Evolutionary conservation across 345 rosid genomes (phyloP).

Genomic region (Dovyalis caffra): DNA sequence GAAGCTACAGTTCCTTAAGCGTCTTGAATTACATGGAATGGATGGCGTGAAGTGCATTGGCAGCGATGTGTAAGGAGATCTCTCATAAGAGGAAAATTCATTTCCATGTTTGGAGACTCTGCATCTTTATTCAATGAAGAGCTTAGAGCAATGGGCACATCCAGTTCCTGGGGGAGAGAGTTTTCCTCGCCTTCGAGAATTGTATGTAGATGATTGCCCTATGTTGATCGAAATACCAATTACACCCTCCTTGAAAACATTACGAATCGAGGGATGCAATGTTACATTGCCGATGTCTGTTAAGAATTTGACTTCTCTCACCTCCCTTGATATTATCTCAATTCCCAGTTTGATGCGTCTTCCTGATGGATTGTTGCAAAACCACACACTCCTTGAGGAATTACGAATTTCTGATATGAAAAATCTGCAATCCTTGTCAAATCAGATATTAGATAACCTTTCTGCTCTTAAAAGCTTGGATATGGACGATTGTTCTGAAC

Average conservation of each 20-base stretch:
- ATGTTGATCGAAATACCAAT: background rate
- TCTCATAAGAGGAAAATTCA: background rate
- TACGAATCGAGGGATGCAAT: background rate
- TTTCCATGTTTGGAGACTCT: conserved; percentile 5
- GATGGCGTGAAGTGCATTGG: background rate
- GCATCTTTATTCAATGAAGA: too few species aligned
- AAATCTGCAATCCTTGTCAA: conserved; percentile 3
- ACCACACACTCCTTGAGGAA: background rate
- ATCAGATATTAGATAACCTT: conserved; percentile 5
- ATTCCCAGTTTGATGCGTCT: background rate
- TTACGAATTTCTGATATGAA: background rate
- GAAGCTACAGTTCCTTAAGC: conserved; percentile 1
- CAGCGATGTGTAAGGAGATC: background rate
- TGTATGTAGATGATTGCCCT: background rate
- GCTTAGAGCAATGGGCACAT: background rate
- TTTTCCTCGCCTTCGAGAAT: conserved; percentile 1
- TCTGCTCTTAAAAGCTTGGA: background rate
- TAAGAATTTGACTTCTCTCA: background rate
- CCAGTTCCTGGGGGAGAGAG: too few species aligned
- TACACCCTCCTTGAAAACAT: background rate
- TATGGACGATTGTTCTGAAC: background rate
- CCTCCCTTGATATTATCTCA: background rate
- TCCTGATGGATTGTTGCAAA: background rate
- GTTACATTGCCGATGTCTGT: background rate
- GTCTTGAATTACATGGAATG: background rate